Evolutionary conservation across 2,329 filamentous ascomycete genomes (phyloP), one percentile per base, ranked within the genome.

Genomic region (Epichloe sp.): DNA sequence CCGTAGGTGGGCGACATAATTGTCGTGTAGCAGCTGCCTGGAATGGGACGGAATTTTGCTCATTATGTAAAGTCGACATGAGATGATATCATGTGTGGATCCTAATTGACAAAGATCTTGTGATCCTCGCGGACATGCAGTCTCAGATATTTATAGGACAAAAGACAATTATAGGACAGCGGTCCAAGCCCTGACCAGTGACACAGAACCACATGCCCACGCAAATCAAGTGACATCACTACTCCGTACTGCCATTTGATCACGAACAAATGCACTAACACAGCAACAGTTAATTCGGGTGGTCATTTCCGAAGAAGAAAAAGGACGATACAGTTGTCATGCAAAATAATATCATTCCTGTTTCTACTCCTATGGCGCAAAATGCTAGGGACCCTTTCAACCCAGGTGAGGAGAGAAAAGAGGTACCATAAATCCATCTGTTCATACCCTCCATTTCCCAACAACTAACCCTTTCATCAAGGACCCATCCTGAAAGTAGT

Each of bases 361-460:
- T 64, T 63, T 63, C 63, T 65, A 66, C 62, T 65, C 63, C 63
- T 62, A 60, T 56, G 63, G 58, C 60, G 63, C 61, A 62, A 48
- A 64, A 63, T 65, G 60, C 63, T 59, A 63, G 59, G 62, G 60
- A 60, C 58, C 58, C 57, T 60, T 59, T 59, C 59, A 53, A 58
- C 52, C 57, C 10, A 36, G 37, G 21, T 44, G 38, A 50, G 58
- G 11, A 56, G 56, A 59, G 48, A 53, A 49, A 37, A 50, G 62
- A 58, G 62, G 58, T 62, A 61, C 43, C 59, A 61, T 56, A 34
- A 54, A 57, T 60, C 57, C 51, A 40, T 48, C 44, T 55, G 36
- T 47, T 57, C 54, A 50, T 54, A 49, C 43, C 53, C 51, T 47
- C 44, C 54, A 47, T 54, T 53, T 37, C 51, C 51, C 37, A 46